Base-by-base conservation (phyloP, 352 stramenopile genomes). In the Globisporangium camurandrum region DNA sequence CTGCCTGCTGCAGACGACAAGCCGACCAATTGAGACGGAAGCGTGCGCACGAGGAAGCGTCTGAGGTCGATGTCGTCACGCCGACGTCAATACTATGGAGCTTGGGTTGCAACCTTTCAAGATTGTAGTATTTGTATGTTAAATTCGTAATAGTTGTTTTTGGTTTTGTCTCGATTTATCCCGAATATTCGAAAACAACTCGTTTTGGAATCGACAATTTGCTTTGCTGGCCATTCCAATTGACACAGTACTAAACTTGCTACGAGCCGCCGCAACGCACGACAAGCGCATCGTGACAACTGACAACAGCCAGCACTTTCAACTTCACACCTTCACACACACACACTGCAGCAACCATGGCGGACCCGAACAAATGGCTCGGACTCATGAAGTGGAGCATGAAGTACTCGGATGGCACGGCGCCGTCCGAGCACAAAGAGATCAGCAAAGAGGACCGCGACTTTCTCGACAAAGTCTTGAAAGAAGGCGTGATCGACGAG, bases 301-400 rank as follows among this genome's bases (percentile, higher is more conserved):
- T 16, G 30, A 34, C 30, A 34, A 34, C 17, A 20, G 26, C 36
- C n/a, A n/a, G 14, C 7, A 16, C 24, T 22, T 19, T 1, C 7
- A 33, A 3, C 16, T 42, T 19, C 30, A 44, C 4, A 20, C 42
- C 10, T 39, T 20, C 16, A 50, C 28, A 43, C 48, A 38, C 5
- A 46, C 26, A 55, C 26, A 39, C 23, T 24, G 61, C 42, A 2
- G 66, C 71, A 30, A 61, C 46, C 2, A 68, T 74, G 66, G 62
- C 64, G 56, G 83, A 94, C 61, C 78, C 73, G 39, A 86, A 80
- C 59, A 94, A 94, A 61, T 94, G 83, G 83, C 75, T 90, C 37
- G 83, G 76, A n/a, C 66, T 94, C 19, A 72, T 94, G 74, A 83
- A 82, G 53, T 94, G 83, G 83, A 91, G 73, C 43, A 92, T 94